These are phyloP conservation scores for Laburnicola sp. DNA, from an alignment of 2,329 filamentous ascomycete genomes.

Conservation along the genomic window DNA sequence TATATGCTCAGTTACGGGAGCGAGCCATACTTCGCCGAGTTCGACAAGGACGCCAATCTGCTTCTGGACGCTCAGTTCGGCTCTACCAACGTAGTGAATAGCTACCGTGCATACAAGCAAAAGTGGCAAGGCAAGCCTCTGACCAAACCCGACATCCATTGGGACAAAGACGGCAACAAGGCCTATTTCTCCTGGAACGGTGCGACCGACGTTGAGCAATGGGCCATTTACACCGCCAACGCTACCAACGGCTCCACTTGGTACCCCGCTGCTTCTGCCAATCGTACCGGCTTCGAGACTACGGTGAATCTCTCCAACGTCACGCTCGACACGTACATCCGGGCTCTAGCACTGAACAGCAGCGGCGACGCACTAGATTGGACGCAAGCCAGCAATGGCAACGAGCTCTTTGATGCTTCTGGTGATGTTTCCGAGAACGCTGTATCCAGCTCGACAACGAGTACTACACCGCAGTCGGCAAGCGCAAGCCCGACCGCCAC, in stretches of 20 bases:
- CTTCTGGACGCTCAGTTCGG: slow-evolving; percentile 50
- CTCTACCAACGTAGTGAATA: slow-evolving; percentile 38
- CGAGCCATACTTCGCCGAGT: slow-evolving; percentile 54
- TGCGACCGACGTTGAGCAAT: slow-evolving; percentile 28
- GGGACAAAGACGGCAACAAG: slow-evolving; percentile 12
- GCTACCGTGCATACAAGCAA: slow-evolving; percentile 43
- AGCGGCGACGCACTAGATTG: background rate
- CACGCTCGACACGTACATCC: slow-evolving; percentile 13
- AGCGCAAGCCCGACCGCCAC: background rate
- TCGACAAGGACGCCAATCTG: slow-evolving; percentile 42
- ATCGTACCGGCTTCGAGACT: slow-evolving; percentile 22
- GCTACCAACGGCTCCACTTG: slow-evolving; percentile 16
- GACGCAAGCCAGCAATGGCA: background rate
- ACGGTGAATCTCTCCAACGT: slow-evolving; percentile 10
- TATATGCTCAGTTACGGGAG: slow-evolving; percentile 55
- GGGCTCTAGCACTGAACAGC: slow-evolving; percentile 16
- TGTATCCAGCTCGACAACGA: background rate
- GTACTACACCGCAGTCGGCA: background rate
- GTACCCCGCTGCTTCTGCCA: slow-evolving; percentile 15
- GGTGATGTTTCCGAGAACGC: background rate
- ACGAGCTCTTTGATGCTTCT: background rate
- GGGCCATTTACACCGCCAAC: slow-evolving; percentile 33
- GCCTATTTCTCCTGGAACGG: slow-evolving; percentile 35
- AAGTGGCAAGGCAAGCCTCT: slow-evolving; percentile 25
- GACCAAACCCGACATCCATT: slow-evolving; percentile 22